phyloP scores from a whole-genome alignment of 139 green algal genomes.

The Picochlorum costavermella region DNA sequence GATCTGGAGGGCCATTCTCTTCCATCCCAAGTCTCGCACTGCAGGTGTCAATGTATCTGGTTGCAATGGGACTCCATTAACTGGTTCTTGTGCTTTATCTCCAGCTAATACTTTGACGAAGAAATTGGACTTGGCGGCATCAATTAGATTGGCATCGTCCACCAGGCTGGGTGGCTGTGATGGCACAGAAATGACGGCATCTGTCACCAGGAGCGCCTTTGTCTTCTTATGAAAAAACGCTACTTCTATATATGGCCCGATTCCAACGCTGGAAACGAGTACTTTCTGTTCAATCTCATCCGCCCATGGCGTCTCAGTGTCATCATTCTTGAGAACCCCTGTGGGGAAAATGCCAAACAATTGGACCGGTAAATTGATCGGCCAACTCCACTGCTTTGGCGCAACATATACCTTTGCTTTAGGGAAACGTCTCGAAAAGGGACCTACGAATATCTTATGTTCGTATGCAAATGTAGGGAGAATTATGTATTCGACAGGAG shows the following conservation, averaged over 20 bases:
- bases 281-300: conserved; percentile 74
- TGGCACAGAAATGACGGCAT: conserved; percentile 68
- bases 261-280: conserved; percentile 29
- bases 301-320: conserved; percentile 48
- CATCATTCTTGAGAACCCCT: conserved; percentile 24
- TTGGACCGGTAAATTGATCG: conserved; percentile 66
- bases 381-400: conserved; percentile 72
- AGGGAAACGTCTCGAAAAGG: conserved; percentile 73
- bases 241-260: conserved; percentile 49
- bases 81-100: conserved; percentile 16
- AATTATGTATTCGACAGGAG: conserved; percentile 75
- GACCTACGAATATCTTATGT: conserved; percentile 87
- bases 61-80: conserved; percentile 28
- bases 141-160: conserved; percentile 10
- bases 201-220: conserved; percentile 75
- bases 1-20: conserved; percentile 83
- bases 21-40: conserved; percentile 59
- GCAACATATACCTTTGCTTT: conserved; percentile 60
- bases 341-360: conserved; percentile 76
- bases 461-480: conserved; percentile 85
- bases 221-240: conserved; percentile 76
- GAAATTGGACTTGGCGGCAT: conserved; percentile 24
- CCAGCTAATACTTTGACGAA: conserved; percentile 27
- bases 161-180: conserved; percentile 32
- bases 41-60: conserved; percentile 27